Conservation (phyloP, 2,329 filamentous ascomycete species). For the Fusarium sp. region DNA sequence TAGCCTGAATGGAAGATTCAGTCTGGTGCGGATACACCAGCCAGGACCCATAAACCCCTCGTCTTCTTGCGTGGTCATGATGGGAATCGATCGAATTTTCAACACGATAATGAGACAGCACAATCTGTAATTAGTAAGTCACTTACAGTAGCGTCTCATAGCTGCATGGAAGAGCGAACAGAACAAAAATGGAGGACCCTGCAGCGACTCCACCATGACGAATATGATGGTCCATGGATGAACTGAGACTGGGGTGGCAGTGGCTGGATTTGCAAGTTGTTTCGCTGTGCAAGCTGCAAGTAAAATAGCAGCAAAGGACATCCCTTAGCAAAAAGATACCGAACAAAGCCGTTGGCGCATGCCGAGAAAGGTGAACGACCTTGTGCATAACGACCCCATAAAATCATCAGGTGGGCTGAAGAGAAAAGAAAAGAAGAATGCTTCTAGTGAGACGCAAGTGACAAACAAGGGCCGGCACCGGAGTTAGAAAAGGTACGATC, state of each 20-base stretch:
- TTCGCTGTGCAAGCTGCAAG: conserved; percentile 8
- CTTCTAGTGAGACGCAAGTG: conserved; percentile 17
- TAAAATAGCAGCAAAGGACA: neutral
- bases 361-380: neutral
- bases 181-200: conserved; percentile 38
- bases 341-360: conserved; percentile 6
- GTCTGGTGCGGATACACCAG: conserved; percentile 10
- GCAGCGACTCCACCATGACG: conserved; percentile 42
- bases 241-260: conserved; percentile 1
- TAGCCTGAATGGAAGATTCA: neutral
- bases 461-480: conserved; percentile 21
- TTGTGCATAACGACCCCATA: conserved; percentile 3
- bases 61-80: conserved; percentile 15
- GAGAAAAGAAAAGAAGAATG: conserved; percentile 11
- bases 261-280: neutral
- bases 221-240: conserved; percentile 15
- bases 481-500: conserved; percentile 31
- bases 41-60: conserved; percentile 18
- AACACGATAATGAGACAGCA: conserved; percentile 24
- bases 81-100: conserved; percentile 20
- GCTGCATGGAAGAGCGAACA: conserved; percentile 30
- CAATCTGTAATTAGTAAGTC: conserved; percentile 31
- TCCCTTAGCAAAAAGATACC: neutral
- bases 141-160: conserved; percentile 22
- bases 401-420: conserved; percentile 27